Percentiles rank a stretch among this genome's conserved stretches.
Conservation (phyloP, 2,329 filamentous ascomycete genomes). For the Colletotrichum lini region DNA sequence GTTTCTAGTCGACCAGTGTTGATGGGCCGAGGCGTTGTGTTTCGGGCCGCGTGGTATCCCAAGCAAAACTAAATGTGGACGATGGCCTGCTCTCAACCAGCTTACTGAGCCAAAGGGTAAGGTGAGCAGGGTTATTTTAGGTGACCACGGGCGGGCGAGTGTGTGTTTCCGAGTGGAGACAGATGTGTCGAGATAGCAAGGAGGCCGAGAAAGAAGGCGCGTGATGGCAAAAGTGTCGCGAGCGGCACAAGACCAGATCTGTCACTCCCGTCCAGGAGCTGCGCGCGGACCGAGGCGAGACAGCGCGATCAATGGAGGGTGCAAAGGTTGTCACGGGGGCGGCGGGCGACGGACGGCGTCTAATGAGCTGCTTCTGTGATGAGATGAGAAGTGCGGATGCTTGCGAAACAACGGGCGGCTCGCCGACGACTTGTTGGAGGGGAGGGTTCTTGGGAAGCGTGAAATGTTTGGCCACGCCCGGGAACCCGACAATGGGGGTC, state of each 20-base stretch:
- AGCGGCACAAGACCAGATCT: constrained; percentile 25
- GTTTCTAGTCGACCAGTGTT: background rate
- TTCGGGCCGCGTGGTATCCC: constrained; percentile 7
- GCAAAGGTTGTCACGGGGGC: constrained; percentile 12
- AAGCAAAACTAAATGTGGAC: constrained; percentile 4
- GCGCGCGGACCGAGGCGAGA: constrained; percentile 22
- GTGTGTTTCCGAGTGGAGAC: background rate
- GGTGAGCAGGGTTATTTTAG: constrained; percentile 4
- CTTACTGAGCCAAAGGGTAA: background rate
- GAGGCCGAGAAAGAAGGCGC: background rate
- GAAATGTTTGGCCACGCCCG: background rate
- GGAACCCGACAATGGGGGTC: background rate
- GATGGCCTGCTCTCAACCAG: background rate
- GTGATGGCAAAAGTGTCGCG: constrained; percentile 12
- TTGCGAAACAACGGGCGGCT: constrained; percentile 22
- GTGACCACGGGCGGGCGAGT: background rate
- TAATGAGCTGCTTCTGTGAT: constrained; percentile 35
- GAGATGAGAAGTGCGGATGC: constrained; percentile 19
- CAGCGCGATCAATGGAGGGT: constrained; percentile 13
- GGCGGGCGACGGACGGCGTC: constrained; percentile 27
- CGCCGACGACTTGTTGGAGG: constrained; percentile 31
- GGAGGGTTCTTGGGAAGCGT: background rate
- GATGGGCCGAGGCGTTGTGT: constrained; percentile 5
- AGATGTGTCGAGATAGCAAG: constrained; percentile 13
- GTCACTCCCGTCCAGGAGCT: constrained; percentile 12